phyloP scores from a whole-genome alignment of 1,139 yeast species.

The Scheffersomyces parashehatae region DNA sequence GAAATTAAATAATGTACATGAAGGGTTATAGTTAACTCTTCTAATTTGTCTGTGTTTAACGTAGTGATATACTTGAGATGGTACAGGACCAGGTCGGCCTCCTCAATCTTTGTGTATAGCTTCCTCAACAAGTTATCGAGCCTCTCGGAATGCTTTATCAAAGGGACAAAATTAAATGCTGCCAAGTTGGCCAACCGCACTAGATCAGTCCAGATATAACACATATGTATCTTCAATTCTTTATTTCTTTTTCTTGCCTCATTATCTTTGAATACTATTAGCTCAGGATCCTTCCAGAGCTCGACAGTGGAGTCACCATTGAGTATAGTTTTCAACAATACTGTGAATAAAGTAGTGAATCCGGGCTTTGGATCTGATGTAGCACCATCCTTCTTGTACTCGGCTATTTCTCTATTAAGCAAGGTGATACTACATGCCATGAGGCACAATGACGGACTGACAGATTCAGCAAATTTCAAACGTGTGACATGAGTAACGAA shows the following conservation, averaged over 20 bases:
- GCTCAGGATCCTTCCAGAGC: conserved; percentile 41
- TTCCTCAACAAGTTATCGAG: conserved; percentile 21
- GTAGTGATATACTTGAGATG: conserved; percentile 28
- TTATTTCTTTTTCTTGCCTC: conserved; percentile 19
- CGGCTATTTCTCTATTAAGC: conserved; percentile 23
- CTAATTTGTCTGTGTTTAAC: conserved; percentile 17
- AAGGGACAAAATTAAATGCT: conserved; percentile 28
- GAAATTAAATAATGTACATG: conserved; percentile 33
- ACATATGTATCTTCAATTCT: conserved; percentile 33
- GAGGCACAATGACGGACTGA: conserved; percentile 21
- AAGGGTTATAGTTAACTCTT: conserved; percentile 21
- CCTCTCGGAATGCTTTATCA: conserved; percentile 21
- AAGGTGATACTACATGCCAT: conserved; percentile 25
- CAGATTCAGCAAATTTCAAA: conserved; percentile 1
- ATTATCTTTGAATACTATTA: conserved; percentile 19
- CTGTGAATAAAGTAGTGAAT: conserved; percentile 19
- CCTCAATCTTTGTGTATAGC: conserved; percentile 26
- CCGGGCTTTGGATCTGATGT: conserved; percentile 14
- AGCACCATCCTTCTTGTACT: conserved; percentile 16
- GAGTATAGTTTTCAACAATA: conserved; percentile 16
- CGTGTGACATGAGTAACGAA: conserved; percentile 8
- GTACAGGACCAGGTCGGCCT: conserved; percentile 22
- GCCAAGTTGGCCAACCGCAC: conserved; percentile 35
- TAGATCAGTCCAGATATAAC: conserved; percentile 39
- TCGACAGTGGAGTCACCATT: conserved; percentile 21